Evolutionary conservation across 1,284 basidiomycete genomes (phyloP), one percentile per base, ranked within the genome.

Genomic region (Ceratorhiza oryzae-sativae): DNA sequence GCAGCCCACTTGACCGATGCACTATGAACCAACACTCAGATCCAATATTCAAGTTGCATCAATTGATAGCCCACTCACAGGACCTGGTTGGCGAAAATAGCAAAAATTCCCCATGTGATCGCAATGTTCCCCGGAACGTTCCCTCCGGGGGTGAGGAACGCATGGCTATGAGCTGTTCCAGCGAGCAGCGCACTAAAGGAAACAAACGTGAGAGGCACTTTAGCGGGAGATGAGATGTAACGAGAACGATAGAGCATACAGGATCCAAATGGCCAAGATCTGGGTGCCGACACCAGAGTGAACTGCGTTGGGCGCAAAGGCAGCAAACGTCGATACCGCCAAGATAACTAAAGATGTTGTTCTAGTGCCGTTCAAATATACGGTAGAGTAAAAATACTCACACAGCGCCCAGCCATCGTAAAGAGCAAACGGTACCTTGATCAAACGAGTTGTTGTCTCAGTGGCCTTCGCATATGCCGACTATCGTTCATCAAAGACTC

Each of bases 241-340:
- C 25, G 10, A 5, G 13, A 27, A 1, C 27, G 9, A 30, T 20
- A 30, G 36, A 32, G 63, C 75, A 15, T 72, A 75, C 73, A 75
- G 58, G 27, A 75, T 41, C 75, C 75, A 75, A n/a, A 75, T 68
- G n/a, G 75, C 75, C n/a, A 73, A 20, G 42, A 75, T 71, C 49
- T 71, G 71, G 9, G 72, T 67, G 9, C 61, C 58, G 13, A 73
- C 36, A 15, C 75, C 75, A 13, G 75, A 70, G n/a, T 55, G n/a
- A 32, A 73, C 36, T 8, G 73, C 71, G 32, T 73, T 71, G 20
- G 75, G 75, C 15, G 73, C 71, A 56, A 75, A 75, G 1, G 75
- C 71, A 18, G 75, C 70, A 30, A 75, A 74, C 25, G 73, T 74
- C 39, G 71, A 74, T 18, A 75, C 65, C 5, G 62, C 56, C 15